These are phyloP conservation scores for Posidonia australis DNA, from an alignment of 106 monocot species.

Conservation along the genomic window DNA sequence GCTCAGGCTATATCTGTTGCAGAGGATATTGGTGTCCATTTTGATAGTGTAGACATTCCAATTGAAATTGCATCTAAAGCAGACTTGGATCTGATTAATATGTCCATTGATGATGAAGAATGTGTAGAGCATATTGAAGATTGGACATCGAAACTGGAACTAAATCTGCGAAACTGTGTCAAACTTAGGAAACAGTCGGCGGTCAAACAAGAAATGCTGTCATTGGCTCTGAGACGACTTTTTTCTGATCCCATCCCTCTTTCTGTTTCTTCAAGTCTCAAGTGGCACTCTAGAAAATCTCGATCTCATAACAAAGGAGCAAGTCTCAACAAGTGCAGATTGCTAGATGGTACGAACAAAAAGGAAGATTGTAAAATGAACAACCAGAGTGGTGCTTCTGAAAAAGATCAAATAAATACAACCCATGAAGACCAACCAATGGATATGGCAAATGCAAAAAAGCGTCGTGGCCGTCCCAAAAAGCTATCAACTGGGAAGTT, in stretches of 20 bases:
- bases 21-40: conserved; percentile 42
- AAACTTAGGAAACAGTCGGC: conserved; percentile 49
- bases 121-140: conserved; percentile 51
- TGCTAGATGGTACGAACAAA: background rate
- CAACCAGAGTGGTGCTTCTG: background rate
- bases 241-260: conserved; percentile 26
- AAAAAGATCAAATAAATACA: background rate
- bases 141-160: conserved; percentile 81
- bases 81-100: conserved; percentile 57
- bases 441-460: too few species aligned
- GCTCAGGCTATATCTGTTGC: conserved; percentile 55
- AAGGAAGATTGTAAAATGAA: background rate
- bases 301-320: conserved; percentile 45
- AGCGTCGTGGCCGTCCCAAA: background rate
- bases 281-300: conserved; percentile 60
- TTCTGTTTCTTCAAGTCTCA: conserved; percentile 37
- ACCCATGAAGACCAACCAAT: background rate
- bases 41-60: conserved; percentile 33
- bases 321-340: conserved; percentile 18
- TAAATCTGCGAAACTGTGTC: conserved; percentile 54
- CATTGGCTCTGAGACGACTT: conserved; percentile 36
- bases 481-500: background rate
- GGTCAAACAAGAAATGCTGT: conserved; percentile 35
- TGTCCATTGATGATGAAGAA: conserved; percentile 72
- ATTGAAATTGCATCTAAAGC: conserved; percentile 46